Percentiles rank a stretch among this genome's conserved stretches.
phyloP scores from a whole-genome alignment of 2,329 filamentous ascomycete species.

The Xylaria sp. region DNA sequence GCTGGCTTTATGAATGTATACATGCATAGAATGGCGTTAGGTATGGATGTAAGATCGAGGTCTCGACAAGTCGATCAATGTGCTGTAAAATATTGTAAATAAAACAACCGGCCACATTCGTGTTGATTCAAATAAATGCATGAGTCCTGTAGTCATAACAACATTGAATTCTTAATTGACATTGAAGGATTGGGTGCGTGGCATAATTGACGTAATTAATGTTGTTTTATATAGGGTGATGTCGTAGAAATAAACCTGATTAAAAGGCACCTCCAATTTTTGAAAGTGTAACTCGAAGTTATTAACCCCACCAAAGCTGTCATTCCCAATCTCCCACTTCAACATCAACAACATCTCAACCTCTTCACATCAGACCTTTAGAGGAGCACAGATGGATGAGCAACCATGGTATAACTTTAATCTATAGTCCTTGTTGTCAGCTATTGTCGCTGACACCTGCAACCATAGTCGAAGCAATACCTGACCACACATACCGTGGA shows the following conservation, averaged over 20 bases:
- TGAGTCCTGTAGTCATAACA: not conserved
- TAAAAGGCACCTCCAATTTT: slow-evolving; percentile 4
- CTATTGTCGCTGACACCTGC: slow-evolving; percentile 22
- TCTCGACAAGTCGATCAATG: slow-evolving; percentile 16
- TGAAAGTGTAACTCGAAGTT: slow-evolving; percentile 10
- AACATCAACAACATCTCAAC: slow-evolving; percentile 38
- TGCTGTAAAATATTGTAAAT: slow-evolving; percentile 34
- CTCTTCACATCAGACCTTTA: slow-evolving; percentile 38
- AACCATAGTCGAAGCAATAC: slow-evolving; percentile 97
- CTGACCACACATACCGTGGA: slow-evolving; percentile 91
- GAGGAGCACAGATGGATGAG: slow-evolving; percentile 49
- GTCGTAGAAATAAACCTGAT: not conserved
- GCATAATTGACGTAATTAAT: not conserved
- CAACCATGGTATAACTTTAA: slow-evolving; percentile 53
- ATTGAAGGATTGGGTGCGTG: not conserved
- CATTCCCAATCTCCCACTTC: slow-evolving; percentile 31
- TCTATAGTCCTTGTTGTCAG: not conserved
- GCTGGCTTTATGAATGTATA: slow-evolving; percentile 19
- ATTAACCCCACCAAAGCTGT: slow-evolving; percentile 40
- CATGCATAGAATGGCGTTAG: slow-evolving; percentile 38
- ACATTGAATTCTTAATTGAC: not conserved
- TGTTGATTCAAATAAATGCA: slow-evolving; percentile 9
- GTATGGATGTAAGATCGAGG: slow-evolving; percentile 23
- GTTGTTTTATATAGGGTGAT: not conserved
- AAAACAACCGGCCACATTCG: slow-evolving; percentile 18